Evolutionary conservation across 2,329 filamentous ascomycete species (phyloP), one percentile per base, ranked within the genome.

Genomic region (Colletotrichum trifolii): DNA sequence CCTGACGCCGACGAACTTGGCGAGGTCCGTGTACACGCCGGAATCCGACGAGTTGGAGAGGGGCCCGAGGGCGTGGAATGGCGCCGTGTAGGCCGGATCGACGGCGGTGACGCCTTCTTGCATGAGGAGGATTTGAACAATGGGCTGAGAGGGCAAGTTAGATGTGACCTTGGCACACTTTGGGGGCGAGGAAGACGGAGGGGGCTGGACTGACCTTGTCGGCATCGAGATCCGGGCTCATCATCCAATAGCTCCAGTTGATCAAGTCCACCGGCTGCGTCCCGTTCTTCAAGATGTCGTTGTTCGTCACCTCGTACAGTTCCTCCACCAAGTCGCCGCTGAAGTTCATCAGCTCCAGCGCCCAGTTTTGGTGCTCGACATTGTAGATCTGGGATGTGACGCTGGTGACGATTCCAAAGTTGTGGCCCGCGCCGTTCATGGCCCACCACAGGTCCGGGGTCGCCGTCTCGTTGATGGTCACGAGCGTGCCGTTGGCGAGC

Each of bases 321-420:
- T 72, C 74, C 66, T 83, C 81, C 11, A 86, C 77, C 56, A 85
- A 79, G 43, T 84, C 81, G 2, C 81, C 79, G 6, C 73, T 79
- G 65, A 81, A 85, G 33, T 78, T 74, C 46, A 84, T 73, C 0
- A 74, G 80, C 64, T 78, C 74, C 17, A 78, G 77, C 5, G 79
- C 78, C 78, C 79, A 84, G 57, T 75, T 67, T 13, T 45, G 60
- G 69, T 77, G 55, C 9, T 54, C 15, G 17, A 50, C 34, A 12
- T 3, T 25, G 34, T 72, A 75, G 2, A 79, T 71, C 59, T 77
- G 78, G 54, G 78, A 68, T 8, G 77, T 81, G 10, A 82, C 72
- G 2, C 78, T 80, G 1, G 84, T 86, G 11, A 87, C 83, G 48
- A 88, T 82, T 8, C 85, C 86, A 60, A 88, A 87, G 71, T 87